Conservation (phyloP, 805 yeast genomes). For the Clavispora santaluciae region DNA sequence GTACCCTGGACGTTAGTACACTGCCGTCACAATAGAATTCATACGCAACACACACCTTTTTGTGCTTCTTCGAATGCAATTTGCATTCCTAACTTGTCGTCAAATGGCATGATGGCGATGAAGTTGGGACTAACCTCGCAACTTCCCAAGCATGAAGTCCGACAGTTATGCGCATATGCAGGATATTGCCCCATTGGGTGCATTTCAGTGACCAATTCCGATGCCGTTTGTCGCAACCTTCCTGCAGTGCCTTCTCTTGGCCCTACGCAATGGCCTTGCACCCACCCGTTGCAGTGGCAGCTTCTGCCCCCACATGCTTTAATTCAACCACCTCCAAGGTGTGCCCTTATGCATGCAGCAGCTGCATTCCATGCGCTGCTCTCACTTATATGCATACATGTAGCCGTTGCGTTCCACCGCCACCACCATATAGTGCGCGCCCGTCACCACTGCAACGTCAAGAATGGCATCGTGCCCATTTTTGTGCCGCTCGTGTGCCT, state of each 20-base stretch:
- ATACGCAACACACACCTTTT: conserved; percentile 39
- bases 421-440: conserved; percentile 57
- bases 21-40: not conserved
- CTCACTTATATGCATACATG: conserved; percentile 51
- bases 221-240: too few species aligned
- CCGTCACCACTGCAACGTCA: conserved; percentile 40
- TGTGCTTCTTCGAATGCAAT: conserved; percentile 71
- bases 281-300: too few species aligned
- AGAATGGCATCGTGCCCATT: conserved; percentile 49
- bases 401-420: conserved; percentile 66
- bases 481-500: conserved; percentile 16
- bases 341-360: too few species aligned
- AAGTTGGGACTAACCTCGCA: too few species aligned
- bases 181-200: too few species aligned
- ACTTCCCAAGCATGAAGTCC: too few species aligned
- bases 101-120: conserved; percentile 40
- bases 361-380: too few species aligned
- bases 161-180: not conserved
- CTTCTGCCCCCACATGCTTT: too few species aligned
- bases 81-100: conserved; percentile 61
- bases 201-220: too few species aligned
- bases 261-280: too few species aligned
- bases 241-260: too few species aligned
- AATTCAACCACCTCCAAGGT: too few species aligned
- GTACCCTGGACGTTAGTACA: conserved; percentile 39